Base-by-base conservation (phyloP, 2,329 filamentous ascomycete genomes). In the Phyllosticta citriasiana region DNA sequence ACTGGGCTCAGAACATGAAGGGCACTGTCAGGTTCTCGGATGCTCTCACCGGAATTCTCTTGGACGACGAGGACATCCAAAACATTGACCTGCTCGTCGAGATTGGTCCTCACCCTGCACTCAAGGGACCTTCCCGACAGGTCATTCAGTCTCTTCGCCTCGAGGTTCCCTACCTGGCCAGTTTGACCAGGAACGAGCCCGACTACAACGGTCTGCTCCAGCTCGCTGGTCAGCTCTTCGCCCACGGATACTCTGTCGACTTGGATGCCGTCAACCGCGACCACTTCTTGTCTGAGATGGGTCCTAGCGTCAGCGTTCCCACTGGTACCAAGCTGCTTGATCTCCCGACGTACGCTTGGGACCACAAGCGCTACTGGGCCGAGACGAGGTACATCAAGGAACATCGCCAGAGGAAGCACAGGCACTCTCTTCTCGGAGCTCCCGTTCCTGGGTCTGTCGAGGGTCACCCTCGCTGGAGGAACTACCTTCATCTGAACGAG, bases 1-100 rank as follows among this genome's bases (percentile, higher is more conserved):
- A 81, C 66, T 82, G 79, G 79, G 67, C 63, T 0, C 70, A 76
- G 35, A 82, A 81, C 64, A 75, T 81, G 75, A 65, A 70, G 1
- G 67, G 72, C n/a, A 70, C 78, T 1, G 78, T 81, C 0, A 64
- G 76, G 0, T 81, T 82, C 63, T 68, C 69, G 1, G 71, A 79
- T 51, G 79, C 78, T 1, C 54, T 80, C 0, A 57, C 63, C 16
- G 40, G 40, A 47, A 47, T 47, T n/a, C 40, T 47, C 14, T 16
- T 47, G 16, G 40, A 47, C 40, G 40, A 47, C 14, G 40, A 47
- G 16, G 40, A 47, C 40, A 47, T 47, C n/a, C 35, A 60, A 3
- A 64, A 73, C 0, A 10, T 74, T 0, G 59, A 62, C 1, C 69
- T 74, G 14, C 72, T 66, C 16, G 66, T 80, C 3, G 79, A 81